Evolutionary conservation across 208 protist genomes (phyloP).

Genomic region (Trypanosoma rangeli): DNA sequence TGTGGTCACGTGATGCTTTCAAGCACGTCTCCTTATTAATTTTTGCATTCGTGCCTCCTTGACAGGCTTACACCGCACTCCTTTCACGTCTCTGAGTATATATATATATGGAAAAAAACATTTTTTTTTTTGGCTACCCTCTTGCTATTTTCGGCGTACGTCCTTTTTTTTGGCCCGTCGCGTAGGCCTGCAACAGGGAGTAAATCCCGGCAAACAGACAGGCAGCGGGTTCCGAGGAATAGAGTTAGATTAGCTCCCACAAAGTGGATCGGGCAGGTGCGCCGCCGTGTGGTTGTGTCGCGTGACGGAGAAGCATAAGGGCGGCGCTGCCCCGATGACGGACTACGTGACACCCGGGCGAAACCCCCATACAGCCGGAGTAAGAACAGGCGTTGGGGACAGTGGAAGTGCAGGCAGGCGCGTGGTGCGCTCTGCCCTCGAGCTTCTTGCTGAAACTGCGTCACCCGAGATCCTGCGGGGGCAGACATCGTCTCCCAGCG

Average conservation of each 20-base stretch:
- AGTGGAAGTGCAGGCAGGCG: slow-evolving; percentile 40
- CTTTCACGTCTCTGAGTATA: not conserved
- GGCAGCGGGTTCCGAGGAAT: not conserved
- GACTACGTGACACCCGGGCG: slow-evolving; percentile 26
- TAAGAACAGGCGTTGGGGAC: not conserved
- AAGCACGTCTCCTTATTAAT: not conserved
- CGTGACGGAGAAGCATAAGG: not conserved
- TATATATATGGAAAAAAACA: not conserved
- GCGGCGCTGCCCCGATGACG: slow-evolving; percentile 1
- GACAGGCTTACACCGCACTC: not conserved
- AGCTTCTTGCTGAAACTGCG: slow-evolving; percentile 55
- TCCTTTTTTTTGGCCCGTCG: not conserved
- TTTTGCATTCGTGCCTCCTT: not conserved
- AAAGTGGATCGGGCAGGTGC: not conserved
- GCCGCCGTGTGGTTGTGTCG: not conserved
- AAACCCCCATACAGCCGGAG: not conserved
- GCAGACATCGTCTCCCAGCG: not conserved
- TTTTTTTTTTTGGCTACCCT: slow-evolving; percentile 7
- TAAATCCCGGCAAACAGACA: not conserved
- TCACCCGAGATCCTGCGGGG: slow-evolving; percentile 45
- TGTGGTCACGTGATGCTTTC: not conserved
- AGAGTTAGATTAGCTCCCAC: not conserved
- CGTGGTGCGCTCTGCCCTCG: slow-evolving; percentile 75
- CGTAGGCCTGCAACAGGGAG: not conserved
- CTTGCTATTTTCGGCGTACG: not conserved